phyloP scores from a whole-genome alignment of 257 asterid genomes.

The Solanum megistacrolobum region DNA sequence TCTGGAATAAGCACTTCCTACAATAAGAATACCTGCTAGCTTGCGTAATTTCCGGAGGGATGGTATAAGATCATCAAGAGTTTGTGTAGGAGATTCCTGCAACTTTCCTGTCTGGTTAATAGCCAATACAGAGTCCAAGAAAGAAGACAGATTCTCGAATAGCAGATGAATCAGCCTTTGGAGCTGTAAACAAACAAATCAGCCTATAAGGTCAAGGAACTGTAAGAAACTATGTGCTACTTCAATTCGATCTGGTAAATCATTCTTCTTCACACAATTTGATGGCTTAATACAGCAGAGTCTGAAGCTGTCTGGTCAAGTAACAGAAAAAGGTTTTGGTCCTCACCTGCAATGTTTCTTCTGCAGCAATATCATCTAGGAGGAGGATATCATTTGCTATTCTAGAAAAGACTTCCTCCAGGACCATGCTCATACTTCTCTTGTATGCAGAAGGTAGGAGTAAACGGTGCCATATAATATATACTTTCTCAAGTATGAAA shows the following conservation, averaged over 20 bases:
- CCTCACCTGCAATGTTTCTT: conserved; percentile 88
- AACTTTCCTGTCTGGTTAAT: conserved; percentile 24
- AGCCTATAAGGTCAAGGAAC: neutral
- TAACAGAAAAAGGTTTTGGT: neutral
- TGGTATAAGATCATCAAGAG: conserved; percentile 31
- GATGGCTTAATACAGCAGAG: neutral
- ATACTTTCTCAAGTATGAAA: conserved; percentile 92
- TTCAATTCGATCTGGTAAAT: neutral
- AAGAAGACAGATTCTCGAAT: conserved; percentile 65
- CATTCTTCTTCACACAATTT: neutral
- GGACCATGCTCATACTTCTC: conserved; percentile 62
- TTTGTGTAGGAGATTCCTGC: conserved; percentile 27
- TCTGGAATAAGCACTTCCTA: neutral
- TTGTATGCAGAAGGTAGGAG: conserved; percentile 67
- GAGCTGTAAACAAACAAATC: conserved; percentile 38
- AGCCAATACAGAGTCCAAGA: conserved; percentile 47
- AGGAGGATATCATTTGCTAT: conserved; percentile 72
- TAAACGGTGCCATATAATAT: conserved; percentile 83
- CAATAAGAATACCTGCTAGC: conserved; percentile 45
- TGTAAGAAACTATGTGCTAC: neutral
- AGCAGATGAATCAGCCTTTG: conserved; percentile 70
- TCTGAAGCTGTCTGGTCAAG: neutral
- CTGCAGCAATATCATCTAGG: conserved; percentile 94
- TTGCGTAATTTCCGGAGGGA: conserved; percentile 66
- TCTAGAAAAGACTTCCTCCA: conserved; percentile 65